Percentiles rank a stretch among this genome's conserved stretches.
These are phyloP conservation scores for Colletotrichum cereale DNA, from an alignment of 2,329 filamentous ascomycete species.

Conservation along the genomic window DNA sequence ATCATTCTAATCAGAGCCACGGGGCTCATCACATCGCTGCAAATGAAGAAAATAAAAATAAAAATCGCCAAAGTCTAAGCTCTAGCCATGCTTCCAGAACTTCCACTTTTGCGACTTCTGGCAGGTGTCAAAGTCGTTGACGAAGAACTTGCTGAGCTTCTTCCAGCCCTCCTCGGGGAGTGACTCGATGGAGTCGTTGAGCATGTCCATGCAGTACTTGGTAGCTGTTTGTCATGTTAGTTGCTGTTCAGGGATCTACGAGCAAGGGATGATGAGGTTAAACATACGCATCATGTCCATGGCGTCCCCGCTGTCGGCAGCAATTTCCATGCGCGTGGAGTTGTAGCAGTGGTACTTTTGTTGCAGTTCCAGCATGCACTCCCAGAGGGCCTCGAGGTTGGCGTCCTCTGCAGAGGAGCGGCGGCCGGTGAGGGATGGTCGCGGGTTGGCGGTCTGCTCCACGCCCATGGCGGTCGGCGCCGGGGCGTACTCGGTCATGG, in stretches of 20 bases:
- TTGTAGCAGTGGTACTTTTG: slow-evolving; percentile 42
- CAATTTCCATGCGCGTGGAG: slow-evolving; percentile 42
- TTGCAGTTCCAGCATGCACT: slow-evolving; percentile 41
- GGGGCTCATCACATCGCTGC: slow-evolving; percentile 13
- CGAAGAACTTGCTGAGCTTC: slow-evolving; percentile 42
- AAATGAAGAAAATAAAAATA: background rate
- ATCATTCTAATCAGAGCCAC: slow-evolving; percentile 38
- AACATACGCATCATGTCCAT: slow-evolving; percentile 42
- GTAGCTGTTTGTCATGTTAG: slow-evolving; percentile 40
- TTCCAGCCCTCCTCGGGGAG: slow-evolving; percentile 44
- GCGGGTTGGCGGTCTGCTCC: slow-evolving; percentile 9
- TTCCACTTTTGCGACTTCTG: slow-evolving; percentile 41
- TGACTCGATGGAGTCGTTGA: slow-evolving; percentile 44
- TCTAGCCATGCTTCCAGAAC: slow-evolving; percentile 41
- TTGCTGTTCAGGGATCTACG: background rate
- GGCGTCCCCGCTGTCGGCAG: slow-evolving; percentile 38
- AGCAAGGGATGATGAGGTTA: background rate
- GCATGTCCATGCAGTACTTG: slow-evolving; percentile 43
- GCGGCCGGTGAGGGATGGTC: slow-evolving; percentile 30
- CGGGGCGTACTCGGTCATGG: slow-evolving; percentile 37
- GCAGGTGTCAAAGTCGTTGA: slow-evolving; percentile 19
- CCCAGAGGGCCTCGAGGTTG: slow-evolving; percentile 39
- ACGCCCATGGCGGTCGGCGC: background rate
- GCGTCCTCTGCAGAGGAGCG: slow-evolving; percentile 32
- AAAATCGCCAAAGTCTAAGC: no score